Evolutionary conservation across 1,139 yeast genomes (phyloP), one percentile per base, ranked within the genome.

Genomic region (Magnusiomyces suaveolens): DNA sequence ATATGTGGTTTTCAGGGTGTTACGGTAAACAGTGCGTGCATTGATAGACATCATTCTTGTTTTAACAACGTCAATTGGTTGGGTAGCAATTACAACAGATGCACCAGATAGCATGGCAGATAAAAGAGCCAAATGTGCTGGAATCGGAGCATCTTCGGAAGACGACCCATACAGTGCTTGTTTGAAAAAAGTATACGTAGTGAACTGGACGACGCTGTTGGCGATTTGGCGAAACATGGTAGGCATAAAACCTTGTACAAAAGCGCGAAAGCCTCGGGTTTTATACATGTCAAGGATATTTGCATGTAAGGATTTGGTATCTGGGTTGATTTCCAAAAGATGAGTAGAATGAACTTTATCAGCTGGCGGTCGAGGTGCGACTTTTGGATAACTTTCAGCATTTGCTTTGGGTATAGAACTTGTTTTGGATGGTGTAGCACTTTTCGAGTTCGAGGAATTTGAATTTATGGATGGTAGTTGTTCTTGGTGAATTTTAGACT

Each of bases 1-100:
- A 66, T 83, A 87, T 1, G 89, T 84, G 56, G 96, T 85, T 46
- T 82, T 74, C 60, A 88, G 70, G 8, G 72, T 66, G 66, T 87
- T 90, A 52, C 79, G 79, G 67, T 85, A 86, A 2, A 81, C 66
- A 36, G 75, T 69, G 57, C 79, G 75, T 14, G 83, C 84, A 65
- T 78, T 76, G 57, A 84, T 80, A 59, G 89, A 81, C 69, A 90
- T 97, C 80, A 89, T 81, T 66, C 96, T 80, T 0, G 96, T 82
- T 70, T 92, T 92, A 52, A 90, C 72, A 3, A 89, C 89, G 71
- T 92, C 98, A 23, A 92, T 73, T 0, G 98, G 98, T 69, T 90
- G 97, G 0, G 97, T 90, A 0, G 81, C 74, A 0, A 80, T 78
- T 3, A 88, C 87, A 26, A 88, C 95, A 82, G 87, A 51, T 73